phyloP scores from a whole-genome alignment of 352 stramenopile species.

The Pythium monospermum region DNA sequence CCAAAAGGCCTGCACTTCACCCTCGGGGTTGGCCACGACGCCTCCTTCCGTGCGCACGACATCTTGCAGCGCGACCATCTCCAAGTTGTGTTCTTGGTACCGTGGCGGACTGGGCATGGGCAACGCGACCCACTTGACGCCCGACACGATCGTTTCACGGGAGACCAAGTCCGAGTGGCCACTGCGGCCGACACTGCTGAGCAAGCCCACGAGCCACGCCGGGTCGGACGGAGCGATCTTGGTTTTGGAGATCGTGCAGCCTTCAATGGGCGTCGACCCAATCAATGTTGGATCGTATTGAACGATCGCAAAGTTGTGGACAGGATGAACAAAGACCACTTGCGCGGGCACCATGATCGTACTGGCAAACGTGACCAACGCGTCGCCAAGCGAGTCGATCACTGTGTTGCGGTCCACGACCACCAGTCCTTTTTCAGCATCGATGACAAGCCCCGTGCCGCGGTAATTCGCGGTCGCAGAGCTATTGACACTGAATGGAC shows the following conservation, averaged over 20 bases:
- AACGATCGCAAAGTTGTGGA: constrained; percentile 92
- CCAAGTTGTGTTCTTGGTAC: constrained; percentile 86
- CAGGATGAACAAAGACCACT: constrained; percentile 89
- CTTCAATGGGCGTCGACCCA: constrained; percentile 75
- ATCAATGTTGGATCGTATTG: constrained; percentile 89
- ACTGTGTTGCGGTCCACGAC: constrained; percentile 92
- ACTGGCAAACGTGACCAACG: constrained; percentile 88
- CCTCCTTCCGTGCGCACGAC: constrained; percentile 79
- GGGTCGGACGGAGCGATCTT: constrained; percentile 63
- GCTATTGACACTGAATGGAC: constrained; percentile 83
- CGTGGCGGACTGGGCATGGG: constrained; percentile 77
- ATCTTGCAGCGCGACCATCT: constrained; percentile 84
- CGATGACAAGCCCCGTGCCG: constrained; percentile 85
- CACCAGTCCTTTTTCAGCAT: constrained; percentile 81
- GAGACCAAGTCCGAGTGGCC: constrained; percentile 82
- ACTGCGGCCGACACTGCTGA: constrained; percentile 74
- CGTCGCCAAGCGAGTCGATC: constrained; percentile 82
- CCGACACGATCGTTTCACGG: constrained; percentile 79
- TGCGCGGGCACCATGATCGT: constrained; percentile 85
- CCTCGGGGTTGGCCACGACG: constrained; percentile 64
- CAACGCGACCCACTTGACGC: constrained; percentile 81
- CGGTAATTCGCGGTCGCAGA: constrained; percentile 83
- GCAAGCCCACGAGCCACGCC: constrained; percentile 82
- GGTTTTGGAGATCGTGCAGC: constrained; percentile 62
- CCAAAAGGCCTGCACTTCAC: constrained; percentile 81